Percentiles rank a stretch among this genome's conserved stretches.
These are phyloP conservation scores for Blastomyces silverae DNA, from an alignment of 2,329 filamentous ascomycete species.

Conservation along the genomic window DNA sequence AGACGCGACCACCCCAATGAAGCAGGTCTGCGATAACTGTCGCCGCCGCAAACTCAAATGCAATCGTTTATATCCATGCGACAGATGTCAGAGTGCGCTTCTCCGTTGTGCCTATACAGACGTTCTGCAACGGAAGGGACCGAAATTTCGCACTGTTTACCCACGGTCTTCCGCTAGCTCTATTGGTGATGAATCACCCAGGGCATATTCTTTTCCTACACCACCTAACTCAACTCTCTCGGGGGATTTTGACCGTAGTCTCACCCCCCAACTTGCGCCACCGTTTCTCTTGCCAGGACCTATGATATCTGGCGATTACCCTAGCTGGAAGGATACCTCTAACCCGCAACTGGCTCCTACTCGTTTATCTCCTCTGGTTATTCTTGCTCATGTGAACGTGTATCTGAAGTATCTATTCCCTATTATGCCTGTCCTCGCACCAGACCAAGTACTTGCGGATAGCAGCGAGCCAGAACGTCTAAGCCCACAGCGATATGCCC, in stretches of 20 bases:
- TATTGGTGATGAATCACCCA: constrained; percentile 4
- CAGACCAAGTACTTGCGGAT: constrained; percentile 32
- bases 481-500: constrained; percentile 35
- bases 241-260: constrained; percentile 8
- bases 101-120: constrained; percentile 36
- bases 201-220: background rate
- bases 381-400: constrained; percentile 38
- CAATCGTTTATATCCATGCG: constrained; percentile 35
- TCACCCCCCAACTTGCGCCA: background rate
- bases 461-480: constrained; percentile 50
- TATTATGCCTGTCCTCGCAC: constrained; percentile 40
- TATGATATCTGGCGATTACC: background rate
- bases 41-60: constrained; percentile 41
- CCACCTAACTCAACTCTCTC: constrained; percentile 8
- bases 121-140: constrained; percentile 8
- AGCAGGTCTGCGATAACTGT: constrained; percentile 40
- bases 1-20: constrained; percentile 16
- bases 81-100: constrained; percentile 36
- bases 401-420: constrained; percentile 40
- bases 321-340: background rate
- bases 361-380: constrained; percentile 31
- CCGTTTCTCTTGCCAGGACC: constrained; percentile 1
- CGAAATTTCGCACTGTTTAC: constrained; percentile 12
- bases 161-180: constrained; percentile 7
- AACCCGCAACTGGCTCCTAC: constrained; percentile 15